Base-by-base conservation (phyloP, 768 basidiomycete genomes). In the Gautieria morchelliformis region DNA sequence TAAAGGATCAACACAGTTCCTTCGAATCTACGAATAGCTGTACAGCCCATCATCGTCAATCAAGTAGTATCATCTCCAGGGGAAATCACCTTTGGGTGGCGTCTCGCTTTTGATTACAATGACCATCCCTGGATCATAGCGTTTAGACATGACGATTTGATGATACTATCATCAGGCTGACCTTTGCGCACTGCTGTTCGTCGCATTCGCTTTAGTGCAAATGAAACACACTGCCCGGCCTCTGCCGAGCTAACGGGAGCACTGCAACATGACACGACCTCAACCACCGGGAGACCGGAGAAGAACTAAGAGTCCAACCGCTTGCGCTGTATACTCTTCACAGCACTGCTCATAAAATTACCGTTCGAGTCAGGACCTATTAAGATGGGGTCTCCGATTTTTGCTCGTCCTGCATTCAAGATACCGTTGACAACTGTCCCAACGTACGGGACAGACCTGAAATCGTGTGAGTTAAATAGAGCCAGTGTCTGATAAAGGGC, bases 271-370 rank as follows among this genome's bases (percentile, higher is more conserved):
- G 33, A 37, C 9, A 37, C 8, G 42, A 41, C n/a, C 59, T 33
- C 44, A 20, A 8, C 47, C 45, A 39, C 33, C 17, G 37, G 15
- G 37, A 47, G 17, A 53, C 8, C 9, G 33, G 48, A 24, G 24
- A 45, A 56, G n/a, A 52, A 40, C 39, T 30, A 27, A 30, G 3
- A 24, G 11, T 24, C 53, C 3, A 44, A 55, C 88, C 89, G 74
- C 70, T 97, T 99, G 58, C 94, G 80, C 71, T 98, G 94, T 72
- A 99, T 99, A 62, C 84, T 88, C 74, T 89, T 92, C 60, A 99
- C 74, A 9, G 83, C 73, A 0, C 89, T 89, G 40, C 79, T 77
- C 60, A 84, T 80, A 69, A 86, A 98, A 64, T 89, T 85, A 2
- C 95, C 95, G 53, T 93, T 90, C 0, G 89, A 82, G 67, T 99